phyloP scores from a whole-genome alignment of 1,284 basidiomycete species.

The Ustilago trichophora region DNA sequence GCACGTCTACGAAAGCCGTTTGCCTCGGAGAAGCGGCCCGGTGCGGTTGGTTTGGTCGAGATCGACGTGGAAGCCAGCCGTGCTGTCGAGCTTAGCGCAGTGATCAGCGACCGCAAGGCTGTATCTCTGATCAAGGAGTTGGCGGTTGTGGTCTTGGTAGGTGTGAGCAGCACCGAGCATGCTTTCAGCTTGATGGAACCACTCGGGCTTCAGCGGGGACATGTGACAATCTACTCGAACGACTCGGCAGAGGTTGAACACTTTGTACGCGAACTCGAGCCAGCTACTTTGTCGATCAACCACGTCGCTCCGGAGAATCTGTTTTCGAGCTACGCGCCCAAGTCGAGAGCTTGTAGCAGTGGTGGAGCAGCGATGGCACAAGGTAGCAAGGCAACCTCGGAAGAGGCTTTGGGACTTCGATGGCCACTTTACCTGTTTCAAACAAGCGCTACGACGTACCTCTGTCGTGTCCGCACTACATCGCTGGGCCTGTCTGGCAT shows the following conservation, averaged over 20 bases:
- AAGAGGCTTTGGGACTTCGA: conserved; percentile 2
- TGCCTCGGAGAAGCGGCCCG: conserved; percentile 13
- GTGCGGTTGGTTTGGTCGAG: conserved; percentile 5
- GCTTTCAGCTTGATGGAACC: conserved; percentile 5
- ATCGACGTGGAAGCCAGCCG: conserved; percentile 10
- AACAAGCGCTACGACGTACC: background rate
- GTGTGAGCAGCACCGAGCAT: conserved; percentile 27
- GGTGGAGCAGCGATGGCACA: background rate
- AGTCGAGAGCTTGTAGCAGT: background rate
- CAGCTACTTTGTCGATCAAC: conserved; percentile 13
- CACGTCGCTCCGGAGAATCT: conserved; percentile 23
- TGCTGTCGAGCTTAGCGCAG: conserved; percentile 4
- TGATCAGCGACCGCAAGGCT: conserved; percentile 11
- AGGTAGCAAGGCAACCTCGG: background rate
- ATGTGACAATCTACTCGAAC: conserved; percentile 14
- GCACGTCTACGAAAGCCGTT: conserved; percentile 15
- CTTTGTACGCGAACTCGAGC: conserved; percentile 10
- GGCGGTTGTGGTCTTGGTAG: conserved; percentile 8
- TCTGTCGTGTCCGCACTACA: conserved; percentile 4
- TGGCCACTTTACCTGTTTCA: conserved; percentile 13
- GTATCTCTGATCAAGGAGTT: conserved; percentile 8
- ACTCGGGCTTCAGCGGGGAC: conserved; percentile 8
- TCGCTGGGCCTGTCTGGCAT: conserved; percentile 10
- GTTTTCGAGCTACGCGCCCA: conserved; percentile 21
- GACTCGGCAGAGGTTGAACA: conserved; percentile 22